These are phyloP conservation scores for Beauveria rudraprayagi DNA, from an alignment of 2,329 filamentous ascomycete genomes.

Conservation along the genomic window DNA sequence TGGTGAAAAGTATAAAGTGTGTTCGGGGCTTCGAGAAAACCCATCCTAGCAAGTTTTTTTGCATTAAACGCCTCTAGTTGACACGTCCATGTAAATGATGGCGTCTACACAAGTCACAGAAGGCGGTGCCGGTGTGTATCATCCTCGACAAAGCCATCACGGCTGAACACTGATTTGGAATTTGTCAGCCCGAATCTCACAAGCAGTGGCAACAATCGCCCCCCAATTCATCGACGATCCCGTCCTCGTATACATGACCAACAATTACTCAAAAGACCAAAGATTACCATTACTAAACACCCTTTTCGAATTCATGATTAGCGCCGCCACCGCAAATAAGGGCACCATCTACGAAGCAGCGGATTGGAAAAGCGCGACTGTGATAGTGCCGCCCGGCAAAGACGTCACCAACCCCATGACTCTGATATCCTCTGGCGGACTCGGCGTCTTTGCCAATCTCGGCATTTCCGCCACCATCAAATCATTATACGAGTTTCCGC, in stretches of 20 bases:
- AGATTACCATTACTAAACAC: background rate
- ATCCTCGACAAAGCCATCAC: no score
- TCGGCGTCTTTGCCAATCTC: background rate
- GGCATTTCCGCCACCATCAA: background rate
- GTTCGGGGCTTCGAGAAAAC: background rate
- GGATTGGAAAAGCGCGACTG: background rate
- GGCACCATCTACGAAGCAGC: background rate
- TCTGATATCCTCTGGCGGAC: background rate
- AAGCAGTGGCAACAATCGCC: background rate
- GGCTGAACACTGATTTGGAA: background rate
- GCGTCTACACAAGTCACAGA: background rate
- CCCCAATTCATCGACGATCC: conserved; percentile 19
- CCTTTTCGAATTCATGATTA: background rate
- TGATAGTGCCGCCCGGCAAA: background rate
- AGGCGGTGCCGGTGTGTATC: background rate
- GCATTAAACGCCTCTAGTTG: background rate
- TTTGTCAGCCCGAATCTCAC: background rate
- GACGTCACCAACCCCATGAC: background rate
- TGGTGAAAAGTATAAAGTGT: background rate
- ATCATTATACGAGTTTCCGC: background rate
- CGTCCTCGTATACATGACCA: background rate
- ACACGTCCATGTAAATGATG: background rate
- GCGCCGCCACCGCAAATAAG: background rate
- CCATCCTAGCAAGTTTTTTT: background rate
- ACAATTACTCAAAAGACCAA: background rate